phyloP scores from a whole-genome alignment of 306 rosid species.

The Hippophae rhamnoides region DNA sequence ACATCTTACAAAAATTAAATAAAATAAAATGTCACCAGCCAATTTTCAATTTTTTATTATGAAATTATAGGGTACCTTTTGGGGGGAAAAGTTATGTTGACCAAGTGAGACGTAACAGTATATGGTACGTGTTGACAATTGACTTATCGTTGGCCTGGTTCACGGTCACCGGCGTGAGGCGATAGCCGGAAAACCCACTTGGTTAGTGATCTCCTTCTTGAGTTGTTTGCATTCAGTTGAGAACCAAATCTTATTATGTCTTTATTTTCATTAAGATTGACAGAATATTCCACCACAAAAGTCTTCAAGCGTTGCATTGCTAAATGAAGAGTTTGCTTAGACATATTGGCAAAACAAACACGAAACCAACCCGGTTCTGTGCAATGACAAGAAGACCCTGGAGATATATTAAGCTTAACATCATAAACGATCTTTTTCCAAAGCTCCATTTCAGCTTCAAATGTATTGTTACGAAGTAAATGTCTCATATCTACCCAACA shows the following conservation, averaged over 20 bases:
- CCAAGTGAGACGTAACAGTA: too few species aligned
- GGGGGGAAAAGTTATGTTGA: background rate
- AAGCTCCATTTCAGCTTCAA: constrained; percentile 72
- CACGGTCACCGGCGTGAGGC: constrained; percentile 33
- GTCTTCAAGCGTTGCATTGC: constrained; percentile 53
- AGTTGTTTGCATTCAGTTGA: constrained; percentile 13
- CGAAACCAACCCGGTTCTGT: constrained; percentile 84
- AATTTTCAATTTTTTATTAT: constrained; percentile 18
- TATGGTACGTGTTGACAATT: background rate
- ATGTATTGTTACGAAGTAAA: constrained; percentile 44
- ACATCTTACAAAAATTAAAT: constrained; percentile 10
- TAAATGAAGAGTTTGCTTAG: constrained; percentile 42
- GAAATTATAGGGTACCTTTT: constrained; percentile 5
- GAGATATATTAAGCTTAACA: constrained; percentile 64
- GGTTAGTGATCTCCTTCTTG: constrained; percentile 36
- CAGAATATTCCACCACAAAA: constrained; percentile 31
- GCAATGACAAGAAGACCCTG: constrained; percentile 79
- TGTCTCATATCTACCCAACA: constrained; percentile 86
- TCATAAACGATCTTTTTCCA: constrained; percentile 69
- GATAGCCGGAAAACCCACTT: constrained; percentile 82
- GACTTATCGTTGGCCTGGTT: constrained; percentile 41
- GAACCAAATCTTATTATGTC: constrained; percentile 18
- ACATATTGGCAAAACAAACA: constrained; percentile 70
- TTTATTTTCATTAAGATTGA: constrained; percentile 10
- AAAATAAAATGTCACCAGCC: background rate